These are phyloP conservation scores for Trametes elegans DNA, from an alignment of 768 basidiomycete genomes.

Conservation along the genomic window DNA sequence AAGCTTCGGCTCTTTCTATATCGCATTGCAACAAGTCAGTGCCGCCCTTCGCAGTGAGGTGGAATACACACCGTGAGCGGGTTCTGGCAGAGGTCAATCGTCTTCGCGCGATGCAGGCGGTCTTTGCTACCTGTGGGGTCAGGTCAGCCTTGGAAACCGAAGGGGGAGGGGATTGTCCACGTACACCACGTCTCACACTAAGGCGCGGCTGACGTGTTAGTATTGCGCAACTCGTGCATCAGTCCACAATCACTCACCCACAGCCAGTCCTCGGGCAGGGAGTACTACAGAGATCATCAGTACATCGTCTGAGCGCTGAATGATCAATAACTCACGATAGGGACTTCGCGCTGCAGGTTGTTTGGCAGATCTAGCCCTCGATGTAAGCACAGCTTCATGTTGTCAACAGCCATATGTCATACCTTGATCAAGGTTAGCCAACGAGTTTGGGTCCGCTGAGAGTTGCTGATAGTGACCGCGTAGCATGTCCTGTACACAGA, in stretches of 20 bases:
- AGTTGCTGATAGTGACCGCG: constrained; percentile 91
- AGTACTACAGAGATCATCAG: constrained; percentile 61
- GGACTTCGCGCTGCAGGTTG: constrained; percentile 87
- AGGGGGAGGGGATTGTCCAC: constrained; percentile 25
- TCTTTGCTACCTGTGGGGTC: constrained; percentile 69
- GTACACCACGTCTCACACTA: constrained; percentile 99
- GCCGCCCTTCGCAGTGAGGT: too few relatives aligned
- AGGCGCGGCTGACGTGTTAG: background rate
- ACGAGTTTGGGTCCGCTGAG: constrained; percentile 90
- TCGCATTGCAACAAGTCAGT: too few relatives aligned
- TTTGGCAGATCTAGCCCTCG: constrained; percentile 90
- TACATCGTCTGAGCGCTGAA: too few relatives aligned
- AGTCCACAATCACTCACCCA: constrained; percentile 60
- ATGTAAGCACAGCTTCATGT: too few relatives aligned
- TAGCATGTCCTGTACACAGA: constrained; percentile 63
- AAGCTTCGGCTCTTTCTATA: constrained; percentile 95
- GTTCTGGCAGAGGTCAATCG: constrained; percentile 96
- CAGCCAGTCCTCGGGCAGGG: constrained; percentile 90
- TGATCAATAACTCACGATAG: constrained; percentile 65
- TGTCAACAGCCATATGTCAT: background rate
- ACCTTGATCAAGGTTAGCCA: constrained; percentile 96
- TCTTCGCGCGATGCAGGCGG: constrained; percentile 74
- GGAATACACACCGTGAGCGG: constrained; percentile 84
- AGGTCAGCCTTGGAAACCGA: background rate
- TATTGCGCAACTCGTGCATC: background rate